Base-by-base conservation (phyloP, 179 eudicot species). In the Amaranthus tricolor region DNA sequence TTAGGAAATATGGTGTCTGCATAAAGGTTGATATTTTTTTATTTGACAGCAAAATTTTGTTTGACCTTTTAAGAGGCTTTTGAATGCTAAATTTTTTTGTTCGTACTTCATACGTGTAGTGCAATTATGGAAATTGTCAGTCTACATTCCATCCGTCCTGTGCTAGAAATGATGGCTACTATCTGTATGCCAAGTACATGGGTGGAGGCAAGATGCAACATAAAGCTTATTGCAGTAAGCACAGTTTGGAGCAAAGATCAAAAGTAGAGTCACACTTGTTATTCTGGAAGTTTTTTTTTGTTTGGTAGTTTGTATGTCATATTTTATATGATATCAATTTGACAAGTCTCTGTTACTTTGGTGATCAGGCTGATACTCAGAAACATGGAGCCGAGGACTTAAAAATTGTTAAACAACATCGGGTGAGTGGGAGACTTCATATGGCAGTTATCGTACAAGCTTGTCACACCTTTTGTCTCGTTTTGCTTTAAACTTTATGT, bases 141-240 rank as follows among this genome's bases (percentile, higher is more conserved):
- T 83, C 85, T 70, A 85, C 87, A 54, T 96, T 93, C 74, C 99
- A 96, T 78, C 97, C 99, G 16, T 76, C 89, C 58, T 96, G 99
- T 91, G 98, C 94, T 74, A 93, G 94, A 81, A 85, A 82, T 86
- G 94, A 97, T 83, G 94, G 90, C 64, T 91, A 82, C 73, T 93
- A 84, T 82, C 85, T 96, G 96, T 89, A 74, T 66, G 78, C 83
- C 66, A 91, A 88, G 74, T 82, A 82, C 75, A 68, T 71, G 76
- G 87, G 90, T 78, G 94, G 91, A 62, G 79, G 84, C 63, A 96
- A 88, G 86, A 80, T 86, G 85, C 98, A 88, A 67, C 96, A 85
- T 85, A 95, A 88, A 85, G 94, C 97, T 75, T 96, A 93, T 74
- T 96, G 99, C 82, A 89, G 87, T 77, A 93, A 89, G 81, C 99